A percentile compares a stretch with the other conserved stretches of the same genome.
phyloP scores from a whole-genome alignment of 768 basidiomycete genomes.

The Ramaria sp. region DNA sequence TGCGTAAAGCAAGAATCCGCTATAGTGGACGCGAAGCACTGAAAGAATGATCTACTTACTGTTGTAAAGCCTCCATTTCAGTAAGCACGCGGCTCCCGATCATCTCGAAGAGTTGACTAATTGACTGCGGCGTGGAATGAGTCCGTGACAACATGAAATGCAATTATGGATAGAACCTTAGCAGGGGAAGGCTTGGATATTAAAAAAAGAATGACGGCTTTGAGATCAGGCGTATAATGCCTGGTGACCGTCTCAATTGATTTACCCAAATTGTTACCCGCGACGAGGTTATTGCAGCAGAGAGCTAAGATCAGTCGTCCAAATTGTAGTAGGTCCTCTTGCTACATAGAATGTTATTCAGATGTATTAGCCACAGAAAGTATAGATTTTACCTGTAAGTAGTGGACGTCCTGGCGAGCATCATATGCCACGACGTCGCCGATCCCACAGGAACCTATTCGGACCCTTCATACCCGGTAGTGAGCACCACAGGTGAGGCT shows the following conservation, averaged over 20 bases:
- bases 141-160: no score
- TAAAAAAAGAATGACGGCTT: constrained; percentile 69
- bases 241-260: constrained; percentile 63
- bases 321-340: constrained; percentile 83
- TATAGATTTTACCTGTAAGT: constrained; percentile 33
- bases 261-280: constrained; percentile 55
- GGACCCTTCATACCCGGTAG: constrained; percentile 37
- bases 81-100: constrained; percentile 55
- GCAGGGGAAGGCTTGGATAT: constrained; percentile 57
- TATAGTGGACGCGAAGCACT: background rate
- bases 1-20: constrained; percentile 18
- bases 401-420: constrained; percentile 42
- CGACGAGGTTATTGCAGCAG: constrained; percentile 56
- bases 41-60: constrained; percentile 32
- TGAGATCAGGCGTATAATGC: constrained; percentile 72
- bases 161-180: constrained; percentile 33
- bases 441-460: constrained; percentile 80
- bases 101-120: constrained; percentile 74
- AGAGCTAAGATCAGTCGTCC: constrained; percentile 76
- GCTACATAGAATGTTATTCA: constrained; percentile 22
- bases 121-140: constrained; percentile 31
- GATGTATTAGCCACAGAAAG: background rate
- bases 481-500: background rate
- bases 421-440: constrained; percentile 80
- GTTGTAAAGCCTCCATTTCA: constrained; percentile 81